phyloP scores from a whole-genome alignment of 441 rosid species.

The Pelargonium australe region DNA sequence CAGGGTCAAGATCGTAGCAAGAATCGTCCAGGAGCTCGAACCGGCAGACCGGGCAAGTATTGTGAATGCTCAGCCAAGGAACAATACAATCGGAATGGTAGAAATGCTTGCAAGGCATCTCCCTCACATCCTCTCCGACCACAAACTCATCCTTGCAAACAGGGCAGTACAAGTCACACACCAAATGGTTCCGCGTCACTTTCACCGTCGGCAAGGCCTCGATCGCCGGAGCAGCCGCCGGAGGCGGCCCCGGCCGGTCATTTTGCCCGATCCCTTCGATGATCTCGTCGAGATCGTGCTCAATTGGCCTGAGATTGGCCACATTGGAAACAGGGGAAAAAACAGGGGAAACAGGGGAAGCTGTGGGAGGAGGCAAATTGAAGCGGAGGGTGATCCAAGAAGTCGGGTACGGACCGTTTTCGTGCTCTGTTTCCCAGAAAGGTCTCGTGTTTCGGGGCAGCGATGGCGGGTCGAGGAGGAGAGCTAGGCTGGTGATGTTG shows the following conservation, averaged over 20 bases:
- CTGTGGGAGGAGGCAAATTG: slow-evolving; percentile 18
- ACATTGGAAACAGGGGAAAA: neutral
- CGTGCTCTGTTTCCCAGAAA: slow-evolving; percentile 38
- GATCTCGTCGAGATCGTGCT: slow-evolving; percentile 13
- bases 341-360: neutral
- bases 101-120: slow-evolving; percentile 61
- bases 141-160: slow-evolving; percentile 68
- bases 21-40: slow-evolving; percentile 24
- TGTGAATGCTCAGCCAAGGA: slow-evolving; percentile 63
- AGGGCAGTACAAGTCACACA: slow-evolving; percentile 42
- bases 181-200: slow-evolving; percentile 31
- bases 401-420: slow-evolving; percentile 8
- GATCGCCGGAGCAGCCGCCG: slow-evolving; percentile 37
- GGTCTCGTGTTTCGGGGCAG: slow-evolving; percentile 12
- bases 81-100: slow-evolving; percentile 62
- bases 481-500: slow-evolving; percentile 18
- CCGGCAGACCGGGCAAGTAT: slow-evolving; percentile 75
- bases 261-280: slow-evolving; percentile 20
- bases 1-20: neutral
- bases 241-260: slow-evolving; percentile 43
- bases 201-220: slow-evolving; percentile 39
- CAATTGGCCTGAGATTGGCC: neutral
- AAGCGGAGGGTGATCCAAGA: slow-evolving; percentile 59
- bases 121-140: slow-evolving; percentile 41
- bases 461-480: slow-evolving; percentile 20